Base-by-base conservation (phyloP, 805 yeast genomes). In the Saturnispora mendoncae region DNA sequence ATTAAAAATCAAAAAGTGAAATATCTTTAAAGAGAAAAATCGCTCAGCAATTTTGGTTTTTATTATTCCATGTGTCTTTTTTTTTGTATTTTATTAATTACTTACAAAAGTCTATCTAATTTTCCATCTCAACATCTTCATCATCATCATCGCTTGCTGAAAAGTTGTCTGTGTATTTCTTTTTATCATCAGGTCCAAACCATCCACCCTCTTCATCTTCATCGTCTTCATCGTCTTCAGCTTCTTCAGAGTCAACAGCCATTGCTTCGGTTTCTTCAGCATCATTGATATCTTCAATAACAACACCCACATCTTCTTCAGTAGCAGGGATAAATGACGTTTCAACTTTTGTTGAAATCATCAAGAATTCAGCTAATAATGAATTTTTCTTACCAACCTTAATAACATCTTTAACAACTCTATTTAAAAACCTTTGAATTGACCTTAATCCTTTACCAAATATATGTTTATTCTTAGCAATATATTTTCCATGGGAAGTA, bases 391-490 rank as follows among this genome's bases (percentile, higher is more conserved):
- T 69, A 3, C 77, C 67, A 4, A 74, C 64, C 27, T 57, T 59
- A 0, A 77, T 75, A n/a, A 84, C 71, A 42, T 83, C 90, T 58
- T 84, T 84, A 12, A 83, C 88, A 12, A 78, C 64, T 52, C 85
- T 72, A 36, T 75, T 78, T 47, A 86, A 66, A 53, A 85, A 86
- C 53, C 92, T 69, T 54, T 80, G 94, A 8, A 86, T 63, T 1
- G 83, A 71, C 51, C 88, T 75, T 49, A 85, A 57, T 0, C 81
- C 69, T 43, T 78, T 73, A 2, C 77, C 67, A 52, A 80, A 84
- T 39, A 76, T 71, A 46, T 72, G 77, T 53, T 76, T 78, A 52
- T 82, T 72, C 10, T 60, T 59, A 31, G 74, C 69, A 40, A 92
- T 81, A 58, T 74, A 80, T 48, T 71, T 71, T 10, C 98, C 97